A percentile compares a stretch with the other conserved stretches of the same genome.
Conservation (phyloP, 1,139 yeast species). For the Scheffersomyces illinoinensis region DNA sequence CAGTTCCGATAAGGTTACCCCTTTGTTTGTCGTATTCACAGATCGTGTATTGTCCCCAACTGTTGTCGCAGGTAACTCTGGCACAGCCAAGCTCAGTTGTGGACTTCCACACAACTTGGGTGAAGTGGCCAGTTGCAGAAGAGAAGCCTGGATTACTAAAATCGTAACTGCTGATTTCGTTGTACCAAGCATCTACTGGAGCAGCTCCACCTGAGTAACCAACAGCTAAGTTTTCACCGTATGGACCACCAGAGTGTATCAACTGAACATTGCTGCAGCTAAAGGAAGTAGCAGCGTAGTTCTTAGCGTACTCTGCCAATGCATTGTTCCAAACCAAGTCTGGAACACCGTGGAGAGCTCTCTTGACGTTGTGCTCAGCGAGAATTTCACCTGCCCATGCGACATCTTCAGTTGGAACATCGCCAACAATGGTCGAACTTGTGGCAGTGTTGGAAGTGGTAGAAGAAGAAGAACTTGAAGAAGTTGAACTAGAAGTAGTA, state of each 20-base stretch:
- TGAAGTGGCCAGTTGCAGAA: conserved; percentile 60
- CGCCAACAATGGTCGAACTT: conserved; percentile 1
- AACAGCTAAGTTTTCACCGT: conserved; percentile 64
- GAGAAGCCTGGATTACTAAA: conserved; percentile 45
- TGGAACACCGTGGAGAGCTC: conserved; percentile 55
- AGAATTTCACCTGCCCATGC: conserved; percentile 28
- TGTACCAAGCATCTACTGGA: conserved; percentile 68
- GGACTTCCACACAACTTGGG: conserved; percentile 68
- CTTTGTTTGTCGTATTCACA: conserved; percentile 62
- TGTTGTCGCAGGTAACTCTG: conserved; percentile 47
- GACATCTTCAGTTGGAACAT: neutral
- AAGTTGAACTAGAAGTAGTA: conserved; percentile 7
- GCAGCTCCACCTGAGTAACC: conserved; percentile 48
- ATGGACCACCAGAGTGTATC: conserved; percentile 51
- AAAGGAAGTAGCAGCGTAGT: conserved; percentile 43
- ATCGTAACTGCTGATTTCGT: conserved; percentile 55
- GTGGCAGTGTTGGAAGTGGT: conserved; percentile 6
- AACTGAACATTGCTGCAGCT: conserved; percentile 56
- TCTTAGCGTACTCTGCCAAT: conserved; percentile 48
- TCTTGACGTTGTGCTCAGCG: conserved; percentile 50
- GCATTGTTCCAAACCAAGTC: conserved; percentile 49
- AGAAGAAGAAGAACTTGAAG: conserved; percentile 6
- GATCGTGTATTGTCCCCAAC: conserved; percentile 57
- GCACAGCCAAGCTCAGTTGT: conserved; percentile 65
- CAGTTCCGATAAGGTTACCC: conserved; percentile 56